These are phyloP conservation scores for Xylaria grammica DNA, from an alignment of 495 filamentous ascomycete genomes.

Conservation along the genomic window DNA sequence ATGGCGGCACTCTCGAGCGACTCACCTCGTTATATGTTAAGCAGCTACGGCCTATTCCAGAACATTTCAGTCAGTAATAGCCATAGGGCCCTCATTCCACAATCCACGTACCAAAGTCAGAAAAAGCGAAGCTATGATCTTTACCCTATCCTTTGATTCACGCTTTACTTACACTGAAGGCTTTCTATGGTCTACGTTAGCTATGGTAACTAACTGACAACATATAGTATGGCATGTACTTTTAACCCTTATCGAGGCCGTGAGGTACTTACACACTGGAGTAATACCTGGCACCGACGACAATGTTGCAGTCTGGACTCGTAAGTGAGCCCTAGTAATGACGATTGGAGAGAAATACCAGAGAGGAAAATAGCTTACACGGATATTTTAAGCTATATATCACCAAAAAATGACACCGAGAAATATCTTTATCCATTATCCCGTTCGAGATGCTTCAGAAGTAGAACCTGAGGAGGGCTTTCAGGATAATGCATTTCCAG, in stretches of 20 bases:
- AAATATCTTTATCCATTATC: constrained; percentile 20
- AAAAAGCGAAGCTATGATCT: too few species aligned
- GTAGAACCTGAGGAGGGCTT: background rate
- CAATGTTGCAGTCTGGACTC: background rate
- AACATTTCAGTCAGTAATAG: constrained; percentile 16
- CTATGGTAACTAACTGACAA: background rate
- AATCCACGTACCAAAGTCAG: background rate
- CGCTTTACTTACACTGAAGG: too few species aligned
- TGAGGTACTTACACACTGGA: constrained; percentile 10
- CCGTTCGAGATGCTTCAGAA: background rate
- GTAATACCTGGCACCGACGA: background rate
- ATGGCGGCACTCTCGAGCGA: background rate
- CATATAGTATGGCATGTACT: constrained; percentile 13
- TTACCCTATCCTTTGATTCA: too few species aligned
- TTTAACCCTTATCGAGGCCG: constrained; percentile 11
- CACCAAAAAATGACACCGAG: constrained; percentile 1
- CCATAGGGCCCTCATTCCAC: too few species aligned
- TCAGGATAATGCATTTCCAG: constrained; percentile 18
- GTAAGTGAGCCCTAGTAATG: background rate
- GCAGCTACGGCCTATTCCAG: background rate
- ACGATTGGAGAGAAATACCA: background rate
- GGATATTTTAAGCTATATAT: background rate
- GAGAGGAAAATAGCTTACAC: background rate
- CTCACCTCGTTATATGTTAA: background rate
- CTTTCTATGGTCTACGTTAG: background rate